A percentile compares a stretch with the other conserved stretches of the same genome.
Conservation (phyloP, 106 monocot species). For the Ottelia alismoides region DNA sequence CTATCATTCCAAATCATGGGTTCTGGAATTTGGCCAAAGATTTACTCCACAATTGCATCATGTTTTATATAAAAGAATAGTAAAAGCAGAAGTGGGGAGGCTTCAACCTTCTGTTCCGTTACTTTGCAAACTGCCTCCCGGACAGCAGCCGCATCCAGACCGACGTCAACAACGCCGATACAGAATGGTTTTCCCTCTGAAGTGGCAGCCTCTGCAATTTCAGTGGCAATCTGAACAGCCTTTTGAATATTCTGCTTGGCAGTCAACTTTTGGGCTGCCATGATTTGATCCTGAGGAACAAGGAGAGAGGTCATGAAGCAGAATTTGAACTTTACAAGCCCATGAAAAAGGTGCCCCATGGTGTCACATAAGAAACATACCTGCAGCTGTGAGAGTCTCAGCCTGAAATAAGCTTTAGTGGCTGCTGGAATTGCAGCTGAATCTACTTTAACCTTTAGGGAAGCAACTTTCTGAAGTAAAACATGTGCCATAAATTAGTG, state of each 20-base stretch:
- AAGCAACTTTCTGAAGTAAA: constrained; percentile 58
- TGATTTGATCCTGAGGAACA: constrained; percentile 54
- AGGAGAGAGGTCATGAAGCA: too few species aligned
- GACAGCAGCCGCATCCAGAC: constrained; percentile 73
- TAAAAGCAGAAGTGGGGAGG: too few species aligned
- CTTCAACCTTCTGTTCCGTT: constrained; percentile 70
- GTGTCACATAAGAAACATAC: constrained; percentile 21
- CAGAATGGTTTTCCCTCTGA: constrained; percentile 80
- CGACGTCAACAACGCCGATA: constrained; percentile 53
- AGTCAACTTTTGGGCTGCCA: constrained; percentile 55
- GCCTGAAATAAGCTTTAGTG: constrained; percentile 64
- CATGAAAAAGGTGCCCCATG: too few species aligned
- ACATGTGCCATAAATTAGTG: too few species aligned
- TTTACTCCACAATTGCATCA: too few species aligned
- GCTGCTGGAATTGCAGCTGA: constrained; percentile 75
- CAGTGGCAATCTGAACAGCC: constrained; percentile 47
- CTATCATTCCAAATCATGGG: too few species aligned
- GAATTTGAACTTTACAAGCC: too few species aligned
- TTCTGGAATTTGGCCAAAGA: too few species aligned
- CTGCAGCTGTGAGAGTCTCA: constrained; percentile 54
- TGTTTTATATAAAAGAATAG: too few species aligned
- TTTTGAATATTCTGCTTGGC: constrained; percentile 76
- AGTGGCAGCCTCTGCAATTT: constrained; percentile 52
- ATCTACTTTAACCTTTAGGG: constrained; percentile 63
- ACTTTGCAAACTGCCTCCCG: constrained; percentile 83